Evolutionary conservation across 225 moss, liverwort and hornwort genomes (phyloP).

Genomic region (Physcomitrellopsis africana): DNA sequence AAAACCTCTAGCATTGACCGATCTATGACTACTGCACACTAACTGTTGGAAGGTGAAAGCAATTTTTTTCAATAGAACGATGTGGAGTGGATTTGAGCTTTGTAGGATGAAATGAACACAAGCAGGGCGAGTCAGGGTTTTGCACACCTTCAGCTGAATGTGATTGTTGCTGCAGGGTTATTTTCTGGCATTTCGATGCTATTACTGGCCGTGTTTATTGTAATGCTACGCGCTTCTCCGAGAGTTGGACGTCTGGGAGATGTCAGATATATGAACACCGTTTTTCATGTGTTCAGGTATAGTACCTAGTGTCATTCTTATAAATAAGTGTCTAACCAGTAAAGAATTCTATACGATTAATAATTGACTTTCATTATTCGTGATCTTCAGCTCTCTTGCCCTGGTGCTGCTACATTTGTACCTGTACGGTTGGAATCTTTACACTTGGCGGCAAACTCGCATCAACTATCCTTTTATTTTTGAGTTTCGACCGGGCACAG

Average conservation of each 20-base stretch:
- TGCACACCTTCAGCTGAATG: constrained; percentile 10
- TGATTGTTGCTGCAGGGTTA: constrained; percentile 57
- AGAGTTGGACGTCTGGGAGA: constrained; percentile 28
- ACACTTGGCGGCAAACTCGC: constrained; percentile 79
- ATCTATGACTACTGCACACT: neutral
- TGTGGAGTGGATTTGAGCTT: no score
- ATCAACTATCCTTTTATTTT: constrained; percentile 86
- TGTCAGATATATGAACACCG: constrained; percentile 60
- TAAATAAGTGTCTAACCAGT: neutral
- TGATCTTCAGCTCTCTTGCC: constrained; percentile 63
- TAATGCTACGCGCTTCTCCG: constrained; percentile 48
- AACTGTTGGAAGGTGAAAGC: neutral
- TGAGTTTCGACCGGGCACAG: constrained; percentile 68
- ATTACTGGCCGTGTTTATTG: constrained; percentile 58
- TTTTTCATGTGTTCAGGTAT: constrained; percentile 74
- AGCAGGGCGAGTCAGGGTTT: neutral
- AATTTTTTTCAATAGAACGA: no score
- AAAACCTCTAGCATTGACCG: neutral
- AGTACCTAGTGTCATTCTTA: constrained; percentile 12
- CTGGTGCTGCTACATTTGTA: constrained; percentile 78
- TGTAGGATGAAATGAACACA: no score
- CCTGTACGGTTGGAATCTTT: constrained; percentile 78
- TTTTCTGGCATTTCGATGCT: constrained; percentile 72
- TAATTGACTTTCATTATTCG: constrained; percentile 19
- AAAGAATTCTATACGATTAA: no score